Base-by-base conservation (phyloP, 495 filamentous ascomycete genomes). In the Aspergillus diversus region DNA sequence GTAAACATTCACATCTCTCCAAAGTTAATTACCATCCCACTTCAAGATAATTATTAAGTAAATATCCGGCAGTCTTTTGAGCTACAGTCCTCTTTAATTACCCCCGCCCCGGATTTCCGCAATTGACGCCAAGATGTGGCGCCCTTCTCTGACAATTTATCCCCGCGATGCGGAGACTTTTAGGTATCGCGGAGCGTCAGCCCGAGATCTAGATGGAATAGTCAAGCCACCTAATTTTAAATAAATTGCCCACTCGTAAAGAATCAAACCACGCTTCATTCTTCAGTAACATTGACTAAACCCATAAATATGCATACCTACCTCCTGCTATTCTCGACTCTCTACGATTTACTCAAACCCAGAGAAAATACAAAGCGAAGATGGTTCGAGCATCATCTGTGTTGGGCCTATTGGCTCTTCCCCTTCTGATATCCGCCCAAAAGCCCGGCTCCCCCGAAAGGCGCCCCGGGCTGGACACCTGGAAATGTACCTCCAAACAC, bases 381-480 rank as follows among this genome's bases (percentile, higher is more conserved):
- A 50, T 50, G 47, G 47, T 27, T 50, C 47, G 47, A 27, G 47
- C 47, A 50, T 16, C 47, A 4, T n/a, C 16, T 31, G n/a, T 31
- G 6, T 17, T 50, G 16, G 47, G 47, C 47, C 47, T 50, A 5
- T n/a, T 50, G 47, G 47, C n/a, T 17, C 47, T 50, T 9, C 47
- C 47, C 27, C 47, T 50, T 2, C 13, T 50, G 5, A 27, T 27
- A 27, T 50, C 47, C 8, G 47, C 47, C 47, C 47, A 50, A 27
- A 17, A 50, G 11, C 9, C 27, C 16, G 47, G 47, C 16, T 21
- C 47, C n/a, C 47, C 47, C 16, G 47, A 50, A 17, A 27, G n/a
- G 16, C 47, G 47, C n/a, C 47, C 47, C 47, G n/a, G 15, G 11
- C 27, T 50, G 11, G 47, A 50, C 47, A 50, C 47, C 47, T 50